Conservation (phyloP, 495 filamentous ascomycete genomes). For the Daldinia decipiens region DNA sequence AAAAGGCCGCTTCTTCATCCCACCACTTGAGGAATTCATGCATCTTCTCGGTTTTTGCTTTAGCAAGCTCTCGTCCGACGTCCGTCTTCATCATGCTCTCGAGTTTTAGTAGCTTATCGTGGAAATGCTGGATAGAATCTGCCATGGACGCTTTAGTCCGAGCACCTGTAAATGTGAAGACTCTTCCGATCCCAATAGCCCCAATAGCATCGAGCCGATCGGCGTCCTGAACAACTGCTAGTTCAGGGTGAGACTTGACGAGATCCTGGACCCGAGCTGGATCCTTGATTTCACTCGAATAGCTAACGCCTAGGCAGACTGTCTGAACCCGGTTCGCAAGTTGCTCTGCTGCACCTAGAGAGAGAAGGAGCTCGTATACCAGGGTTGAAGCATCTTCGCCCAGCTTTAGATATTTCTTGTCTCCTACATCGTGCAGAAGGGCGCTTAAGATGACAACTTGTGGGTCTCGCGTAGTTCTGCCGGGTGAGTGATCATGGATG, state of each 20-base stretch:
- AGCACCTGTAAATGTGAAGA: constrained; percentile 80
- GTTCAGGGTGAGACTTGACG: constrained; percentile 71
- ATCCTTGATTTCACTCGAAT: constrained; percentile 74
- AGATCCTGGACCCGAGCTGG: constrained; percentile 61
- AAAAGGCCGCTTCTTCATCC: constrained; percentile 66
- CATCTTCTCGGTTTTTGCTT: constrained; percentile 70
- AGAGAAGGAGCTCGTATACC: constrained; percentile 67
- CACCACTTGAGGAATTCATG: constrained; percentile 75
- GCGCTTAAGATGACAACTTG: constrained; percentile 75
- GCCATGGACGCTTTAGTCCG: constrained; percentile 65
- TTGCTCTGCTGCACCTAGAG: constrained; percentile 60
- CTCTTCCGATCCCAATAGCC: constrained; percentile 80
- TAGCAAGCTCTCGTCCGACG: constrained; percentile 73
- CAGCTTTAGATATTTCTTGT: constrained; percentile 77
- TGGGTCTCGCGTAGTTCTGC: constrained; percentile 55
- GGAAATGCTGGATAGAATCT: constrained; percentile 76
- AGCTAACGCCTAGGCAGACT: constrained; percentile 79
- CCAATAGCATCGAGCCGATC: constrained; percentile 91
- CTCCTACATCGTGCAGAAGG: constrained; percentile 87
- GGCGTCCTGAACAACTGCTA: constrained; percentile 89
- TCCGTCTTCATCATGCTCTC: constrained; percentile 86
- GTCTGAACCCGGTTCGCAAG: constrained; percentile 73
- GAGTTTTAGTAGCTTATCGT: constrained; percentile 78
- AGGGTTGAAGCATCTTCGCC: constrained; percentile 63
- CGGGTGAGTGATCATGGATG: constrained; percentile 61